phyloP scores from a whole-genome alignment of 495 filamentous ascomycete species.

The Podospora bellae-mahoneyi region DNA sequence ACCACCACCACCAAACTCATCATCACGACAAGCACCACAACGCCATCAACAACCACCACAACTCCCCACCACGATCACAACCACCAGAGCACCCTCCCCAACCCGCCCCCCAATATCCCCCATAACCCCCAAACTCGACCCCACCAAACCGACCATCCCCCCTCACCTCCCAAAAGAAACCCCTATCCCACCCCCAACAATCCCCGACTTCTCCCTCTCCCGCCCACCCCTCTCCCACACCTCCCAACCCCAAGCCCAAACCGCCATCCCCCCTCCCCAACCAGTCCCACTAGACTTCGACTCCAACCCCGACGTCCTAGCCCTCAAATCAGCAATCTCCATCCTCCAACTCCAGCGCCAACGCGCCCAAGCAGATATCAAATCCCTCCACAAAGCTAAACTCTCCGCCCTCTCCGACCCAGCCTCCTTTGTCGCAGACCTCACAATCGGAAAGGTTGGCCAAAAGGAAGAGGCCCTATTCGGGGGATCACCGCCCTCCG shows the following conservation, averaged over 20 bases:
- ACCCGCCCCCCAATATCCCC: slow-evolving; percentile 41
- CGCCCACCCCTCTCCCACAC: slow-evolving; percentile 43
- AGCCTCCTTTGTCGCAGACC: slow-evolving; percentile 59
- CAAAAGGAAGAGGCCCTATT: slow-evolving; percentile 36
- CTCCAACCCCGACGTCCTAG: slow-evolving; percentile 79
- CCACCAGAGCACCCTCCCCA: slow-evolving; percentile 15
- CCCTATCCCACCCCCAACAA: not conserved
- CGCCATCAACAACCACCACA: not conserved
- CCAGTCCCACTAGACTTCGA: slow-evolving; percentile 66
- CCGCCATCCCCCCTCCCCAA: slow-evolving; percentile 49
- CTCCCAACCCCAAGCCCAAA: slow-evolving; percentile 34
- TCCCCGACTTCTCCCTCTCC: slow-evolving; percentile 30
- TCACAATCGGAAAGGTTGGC: slow-evolving; percentile 52
- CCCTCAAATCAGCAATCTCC: slow-evolving; percentile 72
- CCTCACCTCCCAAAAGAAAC: slow-evolving; percentile 6
- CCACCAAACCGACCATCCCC: slow-evolving; percentile 7
- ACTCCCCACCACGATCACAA: not conserved
- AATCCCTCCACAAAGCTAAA: slow-evolving; percentile 60
- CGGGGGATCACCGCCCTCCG: slow-evolving; percentile 19
- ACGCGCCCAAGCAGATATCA: slow-evolving; percentile 69
- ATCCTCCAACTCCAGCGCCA: slow-evolving; percentile 79
- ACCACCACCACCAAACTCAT: not conserved
- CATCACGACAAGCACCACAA: not conserved
- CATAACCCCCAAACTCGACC: slow-evolving; percentile 41
- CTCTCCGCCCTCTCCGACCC: slow-evolving; percentile 63